Percentiles rank a stretch among this genome's conserved stretches.
Evolutionary conservation across 2,329 filamentous ascomycete species (phyloP).

Genomic region (Sporothrix inflata): DNA sequence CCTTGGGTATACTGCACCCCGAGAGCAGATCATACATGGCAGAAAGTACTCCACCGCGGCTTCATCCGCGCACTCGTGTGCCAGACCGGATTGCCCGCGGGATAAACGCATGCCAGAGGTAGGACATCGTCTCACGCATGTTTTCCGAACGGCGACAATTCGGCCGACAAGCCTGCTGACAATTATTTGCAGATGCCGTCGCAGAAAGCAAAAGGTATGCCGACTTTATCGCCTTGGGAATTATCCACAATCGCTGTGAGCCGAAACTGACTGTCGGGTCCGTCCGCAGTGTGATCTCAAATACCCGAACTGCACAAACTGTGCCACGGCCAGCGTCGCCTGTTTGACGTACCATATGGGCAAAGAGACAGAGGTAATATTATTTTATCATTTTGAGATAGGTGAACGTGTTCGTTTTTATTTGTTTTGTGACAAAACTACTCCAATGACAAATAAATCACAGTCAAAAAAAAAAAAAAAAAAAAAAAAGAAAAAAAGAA

Average conservation of each 20-base stretch:
- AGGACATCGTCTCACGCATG: not conserved
- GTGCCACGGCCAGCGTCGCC: not conserved
- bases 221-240: not conserved
- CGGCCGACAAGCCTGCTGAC: not conserved
- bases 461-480: too few relatives aligned
- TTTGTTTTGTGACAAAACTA: too few relatives aligned
- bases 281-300: not conserved
- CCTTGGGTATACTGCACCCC: too few relatives aligned
- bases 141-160: not conserved
- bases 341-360: not conserved
- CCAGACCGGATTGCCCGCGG: not conserved
- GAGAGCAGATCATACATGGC: not conserved
- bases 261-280: not conserved
- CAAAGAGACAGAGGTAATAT: not conserved
- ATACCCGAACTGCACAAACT: slow-evolving; percentile 1
- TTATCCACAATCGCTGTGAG: not conserved
- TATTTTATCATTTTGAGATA: too few relatives aligned
- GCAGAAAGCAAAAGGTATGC: not conserved
- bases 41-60: not conserved
- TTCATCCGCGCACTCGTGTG: not conserved
- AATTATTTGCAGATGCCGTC: not conserved
- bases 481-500: too few relatives aligned
- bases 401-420: too few relatives aligned
- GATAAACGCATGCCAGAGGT: not conserved
- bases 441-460: too few relatives aligned